phyloP scores from a whole-genome alignment of 164 flowering plant genomes.

The Magnolia sinica region DNA sequence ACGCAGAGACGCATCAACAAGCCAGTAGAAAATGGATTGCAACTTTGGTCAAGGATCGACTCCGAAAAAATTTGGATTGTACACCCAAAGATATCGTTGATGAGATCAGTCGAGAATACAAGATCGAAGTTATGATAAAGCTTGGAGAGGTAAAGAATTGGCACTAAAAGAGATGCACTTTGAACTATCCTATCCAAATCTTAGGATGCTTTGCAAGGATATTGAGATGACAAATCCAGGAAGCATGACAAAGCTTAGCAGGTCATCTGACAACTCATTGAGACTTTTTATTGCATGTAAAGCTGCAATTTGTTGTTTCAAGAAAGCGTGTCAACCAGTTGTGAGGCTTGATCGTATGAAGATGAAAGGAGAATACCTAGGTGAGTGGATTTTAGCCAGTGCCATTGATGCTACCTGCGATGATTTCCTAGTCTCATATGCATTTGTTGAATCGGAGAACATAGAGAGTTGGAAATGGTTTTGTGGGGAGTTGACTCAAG shows the following conservation, averaged over 20 bases:
- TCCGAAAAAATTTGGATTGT: not conserved
- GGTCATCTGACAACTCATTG: not conserved
- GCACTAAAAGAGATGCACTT: not conserved
- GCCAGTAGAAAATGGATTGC: slow-evolving; percentile 8
- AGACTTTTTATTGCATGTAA: not conserved
- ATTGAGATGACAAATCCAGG: not conserved
- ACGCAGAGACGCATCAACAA: not conserved
- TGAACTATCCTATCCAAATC: not conserved
- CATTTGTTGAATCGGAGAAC: not conserved
- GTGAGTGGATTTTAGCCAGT: not conserved
- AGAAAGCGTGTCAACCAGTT: not conserved
- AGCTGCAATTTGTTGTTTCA: not conserved
- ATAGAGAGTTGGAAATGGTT: slow-evolving; percentile 1
- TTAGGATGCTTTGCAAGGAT: not conserved
- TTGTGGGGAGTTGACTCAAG: not conserved
- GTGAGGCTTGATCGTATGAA: not conserved
- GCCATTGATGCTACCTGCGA: no score
- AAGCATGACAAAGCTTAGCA: not conserved
- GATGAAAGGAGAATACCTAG: not conserved
- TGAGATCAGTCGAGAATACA: not conserved
- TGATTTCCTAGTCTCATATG: not conserved
- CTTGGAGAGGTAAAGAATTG: not conserved
- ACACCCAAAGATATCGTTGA: not conserved
- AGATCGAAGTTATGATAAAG: not conserved
- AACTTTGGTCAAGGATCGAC: not conserved